Evolutionary conservation across 2,329 filamentous ascomycete genomes (phyloP).

Genomic region (Neurospora sp.): DNA sequence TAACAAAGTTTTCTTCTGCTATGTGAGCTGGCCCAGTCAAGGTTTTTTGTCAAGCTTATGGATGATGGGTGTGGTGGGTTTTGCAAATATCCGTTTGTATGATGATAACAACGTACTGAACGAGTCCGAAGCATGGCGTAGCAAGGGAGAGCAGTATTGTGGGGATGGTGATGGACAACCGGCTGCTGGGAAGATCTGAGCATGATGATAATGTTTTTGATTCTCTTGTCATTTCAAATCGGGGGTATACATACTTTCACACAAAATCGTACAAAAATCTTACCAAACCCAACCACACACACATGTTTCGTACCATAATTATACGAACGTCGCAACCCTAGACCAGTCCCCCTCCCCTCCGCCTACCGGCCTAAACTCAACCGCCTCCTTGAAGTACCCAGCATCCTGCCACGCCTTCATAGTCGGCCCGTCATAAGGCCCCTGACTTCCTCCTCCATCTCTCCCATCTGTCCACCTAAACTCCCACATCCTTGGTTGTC

Average conservation of each 20-base stretch:
- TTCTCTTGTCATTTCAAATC: not conserved
- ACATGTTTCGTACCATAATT: not conserved
- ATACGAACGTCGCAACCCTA: slow-evolving; percentile 18
- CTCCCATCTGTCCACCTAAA: slow-evolving; percentile 86
- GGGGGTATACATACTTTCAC: slow-evolving; percentile 1
- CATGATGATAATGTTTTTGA: not conserved
- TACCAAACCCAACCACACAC: not conserved
- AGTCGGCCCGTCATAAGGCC: slow-evolving; percentile 73
- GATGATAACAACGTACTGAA: not conserved
- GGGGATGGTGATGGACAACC: not conserved
- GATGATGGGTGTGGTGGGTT: not conserved
- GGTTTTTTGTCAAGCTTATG: not conserved
- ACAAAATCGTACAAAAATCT: not conserved
- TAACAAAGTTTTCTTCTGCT: slow-evolving; percentile 1
- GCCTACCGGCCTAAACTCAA: slow-evolving; percentile 61
- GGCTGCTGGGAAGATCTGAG: not conserved
- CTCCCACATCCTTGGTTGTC: slow-evolving; percentile 58
- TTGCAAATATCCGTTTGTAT: not conserved
- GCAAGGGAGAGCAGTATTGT: not conserved
- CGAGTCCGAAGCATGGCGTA: not conserved
- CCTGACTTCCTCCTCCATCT: slow-evolving; percentile 69
- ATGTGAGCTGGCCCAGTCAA: not conserved
- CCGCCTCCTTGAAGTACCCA: slow-evolving; percentile 85
- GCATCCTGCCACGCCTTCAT: slow-evolving; percentile 90
- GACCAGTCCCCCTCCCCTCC: slow-evolving; percentile 31